These are phyloP conservation scores for Plantago coronopus DNA, from an alignment of 305 asterid genomes.

Conservation along the genomic window DNA sequence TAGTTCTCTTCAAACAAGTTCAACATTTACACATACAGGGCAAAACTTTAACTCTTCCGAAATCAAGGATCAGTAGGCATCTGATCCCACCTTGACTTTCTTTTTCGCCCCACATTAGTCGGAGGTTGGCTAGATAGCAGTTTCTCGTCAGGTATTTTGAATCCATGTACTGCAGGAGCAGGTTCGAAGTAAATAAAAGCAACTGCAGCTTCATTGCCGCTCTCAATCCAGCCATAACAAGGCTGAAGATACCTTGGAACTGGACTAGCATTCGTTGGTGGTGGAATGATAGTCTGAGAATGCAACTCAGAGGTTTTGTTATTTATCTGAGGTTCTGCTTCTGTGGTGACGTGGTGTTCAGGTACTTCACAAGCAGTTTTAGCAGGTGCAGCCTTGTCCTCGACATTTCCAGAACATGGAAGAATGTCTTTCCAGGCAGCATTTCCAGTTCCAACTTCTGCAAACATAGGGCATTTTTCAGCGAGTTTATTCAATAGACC, in stretches of 20 bases:
- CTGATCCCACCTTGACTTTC: constrained; percentile 35
- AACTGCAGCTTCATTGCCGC: constrained; percentile 24
- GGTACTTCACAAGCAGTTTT: neutral
- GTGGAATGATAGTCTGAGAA: neutral
- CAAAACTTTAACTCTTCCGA: neutral
- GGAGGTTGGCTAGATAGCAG: neutral
- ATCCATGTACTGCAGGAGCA: neutral
- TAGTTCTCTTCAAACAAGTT: no score
- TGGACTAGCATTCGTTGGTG: constrained; percentile 4
- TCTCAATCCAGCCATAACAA: constrained; percentile 43
- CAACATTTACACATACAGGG: no score
- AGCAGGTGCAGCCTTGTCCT: neutral
- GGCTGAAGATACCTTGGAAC: constrained; percentile 20
- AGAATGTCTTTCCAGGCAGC: constrained; percentile 24
- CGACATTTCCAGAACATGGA: constrained; percentile 3
- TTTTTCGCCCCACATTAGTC: constrained; percentile 7
- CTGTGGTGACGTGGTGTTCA: neutral
- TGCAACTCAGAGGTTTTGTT: neutral
- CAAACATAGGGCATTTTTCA: neutral
- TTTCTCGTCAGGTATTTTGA: neutral
- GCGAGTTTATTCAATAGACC: no score
- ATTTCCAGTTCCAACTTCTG: constrained; percentile 8
- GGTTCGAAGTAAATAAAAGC: constrained; percentile 18
- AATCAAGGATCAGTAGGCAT: constrained; percentile 21
- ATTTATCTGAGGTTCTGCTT: neutral